Conservation (phyloP, 176 grass and related monocot genomes). For the Puccinellia tenuiflora region DNA sequence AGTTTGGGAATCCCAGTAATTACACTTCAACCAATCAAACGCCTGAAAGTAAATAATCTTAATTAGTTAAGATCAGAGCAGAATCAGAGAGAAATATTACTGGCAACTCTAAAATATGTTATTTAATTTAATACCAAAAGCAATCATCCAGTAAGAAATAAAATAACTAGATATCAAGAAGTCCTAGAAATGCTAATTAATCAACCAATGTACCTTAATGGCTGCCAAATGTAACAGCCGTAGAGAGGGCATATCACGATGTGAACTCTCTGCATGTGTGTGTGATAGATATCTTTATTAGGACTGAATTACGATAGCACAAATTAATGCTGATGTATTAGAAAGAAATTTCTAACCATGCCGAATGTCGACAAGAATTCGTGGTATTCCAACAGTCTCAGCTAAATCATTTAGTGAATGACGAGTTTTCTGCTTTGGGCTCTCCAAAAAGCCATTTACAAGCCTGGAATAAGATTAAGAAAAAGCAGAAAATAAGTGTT, state of each 20-base stretch:
- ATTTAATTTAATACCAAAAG: slow-evolving; percentile 6
- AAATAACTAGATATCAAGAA: neutral
- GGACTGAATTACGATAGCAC: neutral
- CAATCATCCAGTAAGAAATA: neutral
- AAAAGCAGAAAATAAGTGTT: neutral
- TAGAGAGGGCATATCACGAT: slow-evolving; percentile 72
- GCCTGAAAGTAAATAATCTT: slow-evolving; percentile 63
- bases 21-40: slow-evolving; percentile 81
- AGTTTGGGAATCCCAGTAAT: slow-evolving; percentile 84
- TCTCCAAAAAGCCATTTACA: slow-evolving; percentile 78
- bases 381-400: slow-evolving; percentile 74
- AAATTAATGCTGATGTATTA: neutral
- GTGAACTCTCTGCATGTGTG: slow-evolving; percentile 75
- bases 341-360: slow-evolving; percentile 61
- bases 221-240: slow-evolving; percentile 61
- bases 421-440: slow-evolving; percentile 60
- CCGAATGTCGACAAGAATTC: slow-evolving; percentile 87
- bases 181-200: neutral
- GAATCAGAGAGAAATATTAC: neutral
- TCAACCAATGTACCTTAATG: slow-evolving; percentile 50
- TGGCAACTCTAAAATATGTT: neutral
- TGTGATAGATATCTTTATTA: slow-evolving; percentile 17
- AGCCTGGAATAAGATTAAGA: slow-evolving; percentile 46
- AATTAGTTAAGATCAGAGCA: neutral
- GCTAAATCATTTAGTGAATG: slow-evolving; percentile 74